phyloP scores from a whole-genome alignment of 805 yeast genomes.

The Nematodospora valgi region DNA sequence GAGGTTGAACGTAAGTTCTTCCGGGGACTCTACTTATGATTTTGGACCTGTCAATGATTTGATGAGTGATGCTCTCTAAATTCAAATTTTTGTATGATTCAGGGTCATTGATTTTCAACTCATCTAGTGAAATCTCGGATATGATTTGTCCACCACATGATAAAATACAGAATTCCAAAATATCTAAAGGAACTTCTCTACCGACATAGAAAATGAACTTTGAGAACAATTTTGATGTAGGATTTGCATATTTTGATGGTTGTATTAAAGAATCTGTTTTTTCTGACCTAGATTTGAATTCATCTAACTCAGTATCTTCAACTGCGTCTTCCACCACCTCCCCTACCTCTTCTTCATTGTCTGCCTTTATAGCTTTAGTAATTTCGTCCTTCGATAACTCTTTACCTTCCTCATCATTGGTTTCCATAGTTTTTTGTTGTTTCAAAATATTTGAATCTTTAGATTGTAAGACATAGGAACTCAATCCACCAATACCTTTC shows the following conservation, averaged over 20 bases:
- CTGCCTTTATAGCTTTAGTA: slow-evolving; percentile 53
- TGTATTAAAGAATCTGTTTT: slow-evolving; percentile 75
- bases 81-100: slow-evolving; percentile 48
- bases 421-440: slow-evolving; percentile 15
- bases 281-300: slow-evolving; percentile 62
- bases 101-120: slow-evolving; percentile 50
- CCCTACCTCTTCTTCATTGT: slow-evolving; percentile 17
- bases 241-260: slow-evolving; percentile 52
- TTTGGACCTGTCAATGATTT: slow-evolving; percentile 90
- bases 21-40: slow-evolving; percentile 76
- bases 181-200: slow-evolving; percentile 92
- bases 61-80: slow-evolving; percentile 78
- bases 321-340: slow-evolving; percentile 14
- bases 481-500: slow-evolving; percentile 87
- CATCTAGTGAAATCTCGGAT: slow-evolving; percentile 86
- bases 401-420: slow-evolving; percentile 27
- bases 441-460: slow-evolving; percentile 35
- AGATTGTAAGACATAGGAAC: slow-evolving; percentile 73
- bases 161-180: slow-evolving; percentile 80
- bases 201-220: slow-evolving; percentile 82
- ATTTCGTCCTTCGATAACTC: slow-evolving; percentile 40
- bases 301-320: slow-evolving; percentile 51
- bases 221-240: slow-evolving; percentile 64
- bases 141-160: slow-evolving; percentile 84
- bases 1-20: slow-evolving; percentile 94